Evolutionary conservation across 2,329 filamentous ascomycete species (phyloP).

Genomic region (Colletotrichum gigasporum): DNA sequence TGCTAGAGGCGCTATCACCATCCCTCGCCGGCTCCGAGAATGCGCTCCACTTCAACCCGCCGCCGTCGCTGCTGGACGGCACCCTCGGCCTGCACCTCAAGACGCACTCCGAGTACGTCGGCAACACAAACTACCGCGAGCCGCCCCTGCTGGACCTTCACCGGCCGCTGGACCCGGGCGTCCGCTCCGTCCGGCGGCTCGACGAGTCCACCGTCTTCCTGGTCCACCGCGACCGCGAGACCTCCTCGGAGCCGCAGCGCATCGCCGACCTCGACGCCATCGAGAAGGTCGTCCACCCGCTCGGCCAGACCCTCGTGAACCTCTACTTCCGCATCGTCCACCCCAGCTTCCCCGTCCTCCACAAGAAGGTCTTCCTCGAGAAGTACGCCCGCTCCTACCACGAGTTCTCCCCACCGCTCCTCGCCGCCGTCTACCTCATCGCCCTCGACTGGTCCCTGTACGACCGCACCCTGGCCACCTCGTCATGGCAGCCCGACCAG

Average conservation of each 20-base stretch:
- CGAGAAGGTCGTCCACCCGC: slow-evolving; percentile 69
- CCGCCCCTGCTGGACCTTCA: slow-evolving; percentile 65
- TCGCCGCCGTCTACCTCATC: slow-evolving; percentile 70
- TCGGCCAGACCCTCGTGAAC: slow-evolving; percentile 71
- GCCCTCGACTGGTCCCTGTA: slow-evolving; percentile 70
- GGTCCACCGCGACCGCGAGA: slow-evolving; percentile 45
- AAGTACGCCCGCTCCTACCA: slow-evolving; percentile 66
- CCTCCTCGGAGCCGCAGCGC: slow-evolving; percentile 50
- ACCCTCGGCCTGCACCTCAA: slow-evolving; percentile 65
- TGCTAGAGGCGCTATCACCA: slow-evolving; percentile 31
- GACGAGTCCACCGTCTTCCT: slow-evolving; percentile 47
- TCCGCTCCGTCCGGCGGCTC: slow-evolving; percentile 42
- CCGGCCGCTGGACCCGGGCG: slow-evolving; percentile 54
- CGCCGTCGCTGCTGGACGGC: slow-evolving; percentile 44
- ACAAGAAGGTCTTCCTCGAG: slow-evolving; percentile 70
- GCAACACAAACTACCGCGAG: slow-evolving; percentile 67
- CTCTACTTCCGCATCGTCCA: slow-evolving; percentile 73
- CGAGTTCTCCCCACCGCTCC: slow-evolving; percentile 66
- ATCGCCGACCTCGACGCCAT: slow-evolving; percentile 58
- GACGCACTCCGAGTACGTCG: slow-evolving; percentile 69
- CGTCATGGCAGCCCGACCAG: slow-evolving; percentile 42
- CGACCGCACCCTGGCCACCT: slow-evolving; percentile 57
- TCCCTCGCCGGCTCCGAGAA: slow-evolving; percentile 29
- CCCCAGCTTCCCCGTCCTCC: slow-evolving; percentile 66
- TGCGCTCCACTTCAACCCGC: slow-evolving; percentile 22